Evolutionary conservation across 2,329 filamentous ascomycete genomes (phyloP).

Genomic region (Aaosphaeria pasadenensis): DNA sequence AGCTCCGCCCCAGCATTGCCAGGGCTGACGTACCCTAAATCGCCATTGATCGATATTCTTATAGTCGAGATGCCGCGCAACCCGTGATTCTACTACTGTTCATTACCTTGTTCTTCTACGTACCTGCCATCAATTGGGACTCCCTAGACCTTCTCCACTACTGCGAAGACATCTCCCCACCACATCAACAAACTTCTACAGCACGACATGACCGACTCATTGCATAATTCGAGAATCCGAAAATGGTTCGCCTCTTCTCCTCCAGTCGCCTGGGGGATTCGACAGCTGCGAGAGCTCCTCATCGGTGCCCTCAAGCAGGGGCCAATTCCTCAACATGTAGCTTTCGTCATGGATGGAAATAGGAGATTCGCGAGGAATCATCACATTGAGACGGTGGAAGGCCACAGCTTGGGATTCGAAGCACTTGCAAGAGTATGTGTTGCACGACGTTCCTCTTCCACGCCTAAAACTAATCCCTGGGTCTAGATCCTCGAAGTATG

Average conservation of each 20-base stretch:
- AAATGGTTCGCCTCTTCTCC: constrained; percentile 85
- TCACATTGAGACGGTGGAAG: constrained; percentile 94
- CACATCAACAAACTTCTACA: constrained; percentile 2
- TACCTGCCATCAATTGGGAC: background rate
- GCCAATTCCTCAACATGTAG: constrained; percentile 88
- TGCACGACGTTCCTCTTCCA: constrained; percentile 27
- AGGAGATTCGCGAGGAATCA: constrained; percentile 84
- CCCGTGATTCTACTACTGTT: constrained; percentile 16
- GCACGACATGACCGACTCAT: constrained; percentile 40
- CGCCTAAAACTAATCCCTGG: constrained; percentile 4
- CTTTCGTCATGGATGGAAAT: constrained; percentile 99
- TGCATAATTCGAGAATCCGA: constrained; percentile 60
- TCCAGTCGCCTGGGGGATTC: constrained; percentile 85
- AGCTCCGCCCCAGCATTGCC: constrained; percentile 23
- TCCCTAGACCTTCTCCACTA: background rate
- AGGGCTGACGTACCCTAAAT: constrained; percentile 26
- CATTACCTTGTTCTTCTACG: background rate
- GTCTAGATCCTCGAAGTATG: constrained; percentile 84
- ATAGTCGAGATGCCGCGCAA: constrained; percentile 23
- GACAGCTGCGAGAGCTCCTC: constrained; percentile 74
- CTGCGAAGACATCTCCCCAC: background rate
- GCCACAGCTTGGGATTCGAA: constrained; percentile 94
- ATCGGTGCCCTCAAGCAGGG: constrained; percentile 88
- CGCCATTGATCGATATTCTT: constrained; percentile 21
- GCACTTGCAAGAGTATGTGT: constrained; percentile 72